Evolutionary conservation across 768 basidiomycete species (phyloP).

Genomic region (Ramaria sp.): DNA sequence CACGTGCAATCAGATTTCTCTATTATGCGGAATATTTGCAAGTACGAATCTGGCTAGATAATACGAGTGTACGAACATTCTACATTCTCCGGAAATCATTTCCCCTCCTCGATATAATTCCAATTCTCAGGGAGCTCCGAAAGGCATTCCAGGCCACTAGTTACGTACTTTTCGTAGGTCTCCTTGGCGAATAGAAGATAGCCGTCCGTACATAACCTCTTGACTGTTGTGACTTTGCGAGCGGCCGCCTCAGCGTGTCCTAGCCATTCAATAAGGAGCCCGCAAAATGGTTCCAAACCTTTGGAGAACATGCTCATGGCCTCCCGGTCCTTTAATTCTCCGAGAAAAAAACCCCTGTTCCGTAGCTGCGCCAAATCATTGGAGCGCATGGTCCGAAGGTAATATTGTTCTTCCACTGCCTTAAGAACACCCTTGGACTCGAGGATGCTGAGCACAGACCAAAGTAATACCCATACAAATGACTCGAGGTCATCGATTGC

Average conservation of each 20-base stretch:
- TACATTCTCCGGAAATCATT: no score
- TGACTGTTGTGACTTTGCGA: neutral
- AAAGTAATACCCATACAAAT: no score
- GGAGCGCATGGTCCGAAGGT: neutral
- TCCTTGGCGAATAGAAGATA: no score
- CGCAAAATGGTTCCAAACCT: neutral
- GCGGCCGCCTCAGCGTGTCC: neutral
- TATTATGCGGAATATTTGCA: no score
- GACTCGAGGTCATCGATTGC: slow-evolving; percentile 6
- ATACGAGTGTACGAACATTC: no score
- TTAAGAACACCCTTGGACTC: neutral
- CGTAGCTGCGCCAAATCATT: neutral
- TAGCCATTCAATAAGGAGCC: neutral
- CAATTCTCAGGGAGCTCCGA: neutral
- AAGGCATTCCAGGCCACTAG: neutral
- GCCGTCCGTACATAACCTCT: neutral
- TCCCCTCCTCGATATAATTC: neutral
- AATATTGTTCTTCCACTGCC: neutral
- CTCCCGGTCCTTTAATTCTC: neutral
- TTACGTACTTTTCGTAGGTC: neutral
- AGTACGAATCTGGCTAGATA: no score
- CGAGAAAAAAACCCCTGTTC: neutral
- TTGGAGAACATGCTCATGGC: neutral
- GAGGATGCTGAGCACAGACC: neutral
- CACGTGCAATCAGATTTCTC: no score